These are phyloP conservation scores for Colletotrichum tabaci DNA, from an alignment of 2,329 filamentous ascomycete genomes.

Conservation along the genomic window DNA sequence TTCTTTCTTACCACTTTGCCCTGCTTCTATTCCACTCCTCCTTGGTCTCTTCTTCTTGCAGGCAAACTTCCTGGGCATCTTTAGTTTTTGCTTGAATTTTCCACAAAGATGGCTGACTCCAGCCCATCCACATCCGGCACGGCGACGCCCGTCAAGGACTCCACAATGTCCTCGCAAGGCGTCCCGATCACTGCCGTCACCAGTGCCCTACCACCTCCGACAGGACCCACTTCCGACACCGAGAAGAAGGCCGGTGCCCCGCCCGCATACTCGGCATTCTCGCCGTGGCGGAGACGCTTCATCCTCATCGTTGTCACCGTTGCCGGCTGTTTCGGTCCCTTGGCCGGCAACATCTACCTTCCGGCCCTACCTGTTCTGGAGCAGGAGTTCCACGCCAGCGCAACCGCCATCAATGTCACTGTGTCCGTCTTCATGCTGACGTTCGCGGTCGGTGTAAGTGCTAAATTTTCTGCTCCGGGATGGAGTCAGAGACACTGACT, in stretches of 20 bases:
- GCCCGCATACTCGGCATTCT: slow-evolving; percentile 55
- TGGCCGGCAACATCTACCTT: slow-evolving; percentile 61
- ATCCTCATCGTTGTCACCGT: slow-evolving; percentile 57
- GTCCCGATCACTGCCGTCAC: background rate
- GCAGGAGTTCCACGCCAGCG: slow-evolving; percentile 53
- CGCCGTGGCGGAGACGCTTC: slow-evolving; percentile 52
- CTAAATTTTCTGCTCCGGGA: background rate
- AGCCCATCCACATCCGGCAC: slow-evolving; percentile 28
- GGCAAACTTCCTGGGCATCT: background rate
- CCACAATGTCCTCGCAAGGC: background rate
- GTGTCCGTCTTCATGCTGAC: slow-evolving; percentile 62
- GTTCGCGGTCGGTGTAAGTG: slow-evolving; percentile 56
- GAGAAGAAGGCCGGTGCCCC: slow-evolving; percentile 33
- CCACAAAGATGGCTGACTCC: slow-evolving; percentile 21
- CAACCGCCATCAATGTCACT: slow-evolving; percentile 57
- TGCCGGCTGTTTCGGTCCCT: slow-evolving; percentile 59
- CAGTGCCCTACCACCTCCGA: background rate
- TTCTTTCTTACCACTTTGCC: background rate
- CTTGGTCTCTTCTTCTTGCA: too few relatives aligned
- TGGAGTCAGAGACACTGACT: background rate
- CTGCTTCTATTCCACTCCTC: background rate
- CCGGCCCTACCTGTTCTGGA: slow-evolving; percentile 56
- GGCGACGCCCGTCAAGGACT: slow-evolving; percentile 23
- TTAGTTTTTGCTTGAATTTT: background rate
- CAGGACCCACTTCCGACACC: slow-evolving; percentile 36